Evolutionary conservation across 805 yeast genomes (phyloP), one percentile per base, ranked within the genome.

Genomic region (Pichia heedii): DNA sequence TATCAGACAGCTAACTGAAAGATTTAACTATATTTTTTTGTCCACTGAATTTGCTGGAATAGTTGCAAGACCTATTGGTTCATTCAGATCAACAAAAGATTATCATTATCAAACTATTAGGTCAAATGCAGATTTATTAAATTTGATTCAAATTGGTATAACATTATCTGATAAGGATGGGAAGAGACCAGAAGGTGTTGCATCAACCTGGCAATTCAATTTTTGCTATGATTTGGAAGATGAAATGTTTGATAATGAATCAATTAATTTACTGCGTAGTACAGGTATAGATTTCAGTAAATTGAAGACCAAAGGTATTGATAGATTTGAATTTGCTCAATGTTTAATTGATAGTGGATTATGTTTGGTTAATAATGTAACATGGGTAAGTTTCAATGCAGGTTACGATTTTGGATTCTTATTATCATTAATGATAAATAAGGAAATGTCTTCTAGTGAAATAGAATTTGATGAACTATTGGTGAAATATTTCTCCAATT

Each of bases 1-100:
- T 12, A 74, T 84, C 40, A 70, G 88, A 49, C 71, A 73, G 41
- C 67, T 82, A 26, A 68, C 79, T 35, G 74, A 69, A 42, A 73
- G 73, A 46, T 79, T 73, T 53, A 74, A 78, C 43, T 68, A 71
- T 51, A 74, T 83, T 22, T 74, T 85, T 3, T 74, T 88, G 46
- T 89, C 88, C 53, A 88, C 94, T 38, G 97, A 93, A 61, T 88
- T 93, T 58, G 96, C 96, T 0, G 98, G 98, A 0, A 85, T 94
- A 20, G 82, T 90, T 22, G 96, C 96, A 3, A 76, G 98, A 54
- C 98, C 98, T 15, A 84, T 93, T 47, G 98, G 98, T 18, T 78
- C 85, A 18, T 93, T 93, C 65, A 78, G 86, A 54, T 79, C 93
- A 2, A 84, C 93, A 15, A 73, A 83, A 21, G 97, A 93, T 61